Conservation (phyloP, 345 rosid genomes). For the Adansonia digitata region DNA sequence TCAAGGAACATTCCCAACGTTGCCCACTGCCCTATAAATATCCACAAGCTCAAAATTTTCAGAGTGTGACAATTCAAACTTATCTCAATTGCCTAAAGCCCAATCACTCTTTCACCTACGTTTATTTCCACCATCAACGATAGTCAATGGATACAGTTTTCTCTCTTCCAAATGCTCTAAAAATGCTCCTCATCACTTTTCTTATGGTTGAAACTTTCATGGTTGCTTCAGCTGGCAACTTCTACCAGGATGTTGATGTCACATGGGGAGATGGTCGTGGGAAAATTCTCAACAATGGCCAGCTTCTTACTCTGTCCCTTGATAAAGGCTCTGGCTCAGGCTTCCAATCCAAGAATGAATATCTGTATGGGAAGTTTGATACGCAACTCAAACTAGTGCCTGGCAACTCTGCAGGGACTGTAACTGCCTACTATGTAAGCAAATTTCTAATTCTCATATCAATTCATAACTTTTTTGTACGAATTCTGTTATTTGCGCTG, state of each 20-base stretch:
- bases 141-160: background rate
- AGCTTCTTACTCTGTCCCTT: constrained; percentile 30
- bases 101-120: too few relatives aligned
- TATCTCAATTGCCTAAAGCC: background rate
- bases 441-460: background rate
- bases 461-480: background rate
- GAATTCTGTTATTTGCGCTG: background rate
- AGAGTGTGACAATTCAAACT: background rate
- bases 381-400: constrained; percentile 51
- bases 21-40: background rate
- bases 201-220: background rate
- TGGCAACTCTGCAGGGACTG: constrained; percentile 59
- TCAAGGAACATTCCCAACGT: background rate
- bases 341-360: constrained; percentile 37
- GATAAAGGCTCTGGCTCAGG: constrained; percentile 50
- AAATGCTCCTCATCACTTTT: background rate
- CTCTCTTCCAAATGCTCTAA: background rate
- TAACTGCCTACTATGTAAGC: constrained; percentile 55
- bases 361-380: constrained; percentile 34
- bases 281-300: constrained; percentile 28
- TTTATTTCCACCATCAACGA: background rate
- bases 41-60: background rate
- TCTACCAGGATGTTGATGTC: constrained; percentile 32
- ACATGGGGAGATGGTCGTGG: constrained; percentile 38
- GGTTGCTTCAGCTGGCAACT: constrained; percentile 16